A percentile compares a stretch with the other conserved stretches of the same genome.
Evolutionary conservation across 1,284 basidiomycete genomes (phyloP).

Genomic region (Marasmius fiardii): DNA sequence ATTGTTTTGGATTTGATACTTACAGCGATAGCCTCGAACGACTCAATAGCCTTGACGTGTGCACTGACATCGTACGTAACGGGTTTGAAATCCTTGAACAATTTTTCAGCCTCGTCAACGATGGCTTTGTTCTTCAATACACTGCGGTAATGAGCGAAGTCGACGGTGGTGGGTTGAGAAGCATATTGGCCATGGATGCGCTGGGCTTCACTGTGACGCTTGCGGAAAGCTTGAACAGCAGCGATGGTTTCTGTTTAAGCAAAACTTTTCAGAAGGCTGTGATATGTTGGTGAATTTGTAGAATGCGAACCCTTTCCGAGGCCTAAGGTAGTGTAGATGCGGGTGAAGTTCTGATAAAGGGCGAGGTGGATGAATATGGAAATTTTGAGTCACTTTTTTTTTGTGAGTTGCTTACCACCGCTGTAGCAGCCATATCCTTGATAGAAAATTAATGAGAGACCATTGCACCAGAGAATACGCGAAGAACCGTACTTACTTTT

Average conservation of each 20-base stretch:
- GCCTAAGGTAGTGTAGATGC: constrained; percentile 87
- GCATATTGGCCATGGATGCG: constrained; percentile 71
- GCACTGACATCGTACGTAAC: constrained; percentile 92
- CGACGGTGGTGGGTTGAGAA: constrained; percentile 76
- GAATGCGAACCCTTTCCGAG: constrained; percentile 79
- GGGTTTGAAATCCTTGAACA: constrained; percentile 89
- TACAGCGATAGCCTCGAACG: constrained; percentile 96
- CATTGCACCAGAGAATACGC: background rate
- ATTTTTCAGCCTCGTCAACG: constrained; percentile 91
- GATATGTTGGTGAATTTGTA: background rate
- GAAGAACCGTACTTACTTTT: background rate
- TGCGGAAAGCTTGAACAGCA: constrained; percentile 93
- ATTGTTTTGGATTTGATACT: constrained; percentile 42
- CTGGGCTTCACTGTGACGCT: constrained; percentile 88
- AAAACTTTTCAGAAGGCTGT: background rate
- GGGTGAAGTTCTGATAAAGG: constrained; percentile 79
- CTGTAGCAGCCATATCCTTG: constrained; percentile 67
- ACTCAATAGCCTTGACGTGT: constrained; percentile 94
- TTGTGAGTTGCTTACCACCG: constrained; percentile 60
- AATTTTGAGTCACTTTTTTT: no score
- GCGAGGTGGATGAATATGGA: no score
- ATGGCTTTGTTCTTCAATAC: constrained; percentile 92
- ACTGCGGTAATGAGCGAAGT: constrained; percentile 90
- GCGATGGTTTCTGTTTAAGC: constrained; percentile 79
- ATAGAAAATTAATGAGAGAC: background rate